Base-by-base conservation (phyloP, 2,329 filamentous ascomycete species). In the Ceratocystis alfenasii region DNA sequence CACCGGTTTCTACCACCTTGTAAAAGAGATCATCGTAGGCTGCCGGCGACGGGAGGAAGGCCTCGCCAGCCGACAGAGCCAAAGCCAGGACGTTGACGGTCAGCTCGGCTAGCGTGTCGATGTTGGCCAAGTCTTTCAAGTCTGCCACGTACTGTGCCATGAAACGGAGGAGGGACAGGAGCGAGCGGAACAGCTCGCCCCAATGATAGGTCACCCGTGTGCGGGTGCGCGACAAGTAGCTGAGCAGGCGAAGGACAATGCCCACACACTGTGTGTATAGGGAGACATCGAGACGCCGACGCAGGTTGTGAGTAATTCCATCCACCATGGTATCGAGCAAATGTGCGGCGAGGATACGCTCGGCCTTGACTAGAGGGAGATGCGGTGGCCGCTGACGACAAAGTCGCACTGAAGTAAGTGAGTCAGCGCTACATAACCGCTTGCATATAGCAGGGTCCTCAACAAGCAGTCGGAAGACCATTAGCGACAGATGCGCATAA, bases 1-100 rank as follows among this genome's bases (percentile, higher is more conserved):
- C 90, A 10, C 92, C 90, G 1, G 87, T 89, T 75, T 99, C 94
- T 30, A 97, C 91, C 1, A 97, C 83, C 76, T 99, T 99, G 83
- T 99, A 99, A 77, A 99, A 97, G 0, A 99, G 80, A 72, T 99
- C 94, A 71, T 99, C 94, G 75, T 97, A 97, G 1, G 90, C 87
- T 20, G 88, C 83, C 0, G 91, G 87, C 36, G 89, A 89, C 0
- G 93, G 94, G 6, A 99, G 81, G 75, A 99, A 97, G 1, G 88
- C 86, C 74, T 97, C 94, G 5, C 94, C 94, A 1, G 86, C 84
- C 1, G 89, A 94, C 6, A 99, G 80, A 1, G 90, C 89, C 48
- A 96, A 82, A 1, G 90, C 90, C 48, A 96, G 80, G 5, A 96
- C 78, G 72, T 94, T 91, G 63, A 94, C 87, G 1, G 96, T 82